A percentile compares a stretch with the other conserved stretches of the same genome.
Evolutionary conservation across 2,329 filamentous ascomycete genomes (phyloP).

Genomic region (Penicillium sp.): DNA sequence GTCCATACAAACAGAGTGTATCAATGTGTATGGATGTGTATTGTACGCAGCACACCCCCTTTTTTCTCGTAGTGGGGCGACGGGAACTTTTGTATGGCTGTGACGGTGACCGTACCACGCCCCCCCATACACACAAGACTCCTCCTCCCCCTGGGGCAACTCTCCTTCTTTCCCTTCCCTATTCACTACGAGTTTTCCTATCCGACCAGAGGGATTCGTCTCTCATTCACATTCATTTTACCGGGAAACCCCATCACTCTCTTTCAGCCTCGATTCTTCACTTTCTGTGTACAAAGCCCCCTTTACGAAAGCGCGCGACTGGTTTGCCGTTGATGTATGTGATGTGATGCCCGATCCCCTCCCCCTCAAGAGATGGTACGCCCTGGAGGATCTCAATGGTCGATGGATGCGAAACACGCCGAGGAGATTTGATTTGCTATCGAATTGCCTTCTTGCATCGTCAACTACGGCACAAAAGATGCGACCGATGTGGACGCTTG

Average conservation of each 20-base stretch:
- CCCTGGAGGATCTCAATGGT: background rate
- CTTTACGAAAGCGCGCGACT: constrained; percentile 31
- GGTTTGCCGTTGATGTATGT: constrained; percentile 38
- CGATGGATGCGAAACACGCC: background rate
- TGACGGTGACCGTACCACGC: background rate
- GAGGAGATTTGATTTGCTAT: background rate
- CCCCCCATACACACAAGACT: no score
- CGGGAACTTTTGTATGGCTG: no score
- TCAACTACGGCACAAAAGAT: background rate
- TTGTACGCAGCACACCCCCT: background rate
- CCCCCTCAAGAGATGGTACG: background rate
- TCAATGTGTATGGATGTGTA: background rate
- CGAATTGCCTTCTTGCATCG: background rate
- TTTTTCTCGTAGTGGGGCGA: no score
- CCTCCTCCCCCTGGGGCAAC: constrained; percentile 9
- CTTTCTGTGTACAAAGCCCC: constrained; percentile 33
- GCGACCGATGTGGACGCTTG: background rate
- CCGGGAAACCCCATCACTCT: constrained; percentile 34
- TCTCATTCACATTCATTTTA: constrained; percentile 47
- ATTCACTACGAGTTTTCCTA: constrained; percentile 34
- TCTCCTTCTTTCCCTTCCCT: constrained; percentile 25
- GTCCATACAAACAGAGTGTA: background rate
- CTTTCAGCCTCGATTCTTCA: constrained; percentile 20
- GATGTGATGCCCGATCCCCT: background rate
- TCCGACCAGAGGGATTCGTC: constrained; percentile 46